These are phyloP conservation scores for Didymosphaeria variabile DNA, from an alignment of 2,329 filamentous ascomycete species.

Conservation along the genomic window DNA sequence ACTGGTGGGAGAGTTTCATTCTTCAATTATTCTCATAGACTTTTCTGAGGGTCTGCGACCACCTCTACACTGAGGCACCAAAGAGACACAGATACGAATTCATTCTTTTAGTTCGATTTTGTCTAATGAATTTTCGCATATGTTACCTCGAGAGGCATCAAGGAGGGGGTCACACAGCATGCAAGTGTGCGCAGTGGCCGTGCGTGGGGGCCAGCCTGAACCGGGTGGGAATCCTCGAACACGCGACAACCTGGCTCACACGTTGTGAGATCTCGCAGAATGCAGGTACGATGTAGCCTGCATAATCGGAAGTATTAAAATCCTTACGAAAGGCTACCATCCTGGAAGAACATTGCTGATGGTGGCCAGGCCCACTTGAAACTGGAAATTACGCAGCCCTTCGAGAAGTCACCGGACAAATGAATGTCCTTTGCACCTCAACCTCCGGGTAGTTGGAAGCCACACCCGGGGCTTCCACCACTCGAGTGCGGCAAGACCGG, in stretches of 20 bases:
- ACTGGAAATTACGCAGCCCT: too few relatives aligned
- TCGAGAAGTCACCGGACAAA: background rate
- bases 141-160: background rate
- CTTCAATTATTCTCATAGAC: background rate
- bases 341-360: background rate
- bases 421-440: background rate
- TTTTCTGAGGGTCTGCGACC: background rate
- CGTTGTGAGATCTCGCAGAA: background rate
- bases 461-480: background rate
- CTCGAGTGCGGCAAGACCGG: background rate
- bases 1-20: background rate
- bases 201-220: slow-evolving; percentile 9
- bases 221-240: background rate
- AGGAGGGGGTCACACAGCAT: background rate
- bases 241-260: background rate
- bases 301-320: background rate
- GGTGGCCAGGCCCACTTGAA: background rate
- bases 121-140: background rate
- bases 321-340: background rate
- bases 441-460: too few relatives aligned
- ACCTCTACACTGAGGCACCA: slow-evolving; percentile 8
- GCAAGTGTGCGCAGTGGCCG: background rate
- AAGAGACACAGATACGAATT: background rate
- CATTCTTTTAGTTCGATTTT: slow-evolving; percentile 3
- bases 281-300: slow-evolving; percentile 14